Conservation (phyloP, 108 stramenopile genomes). For the Epithemia pelagica region DNA sequence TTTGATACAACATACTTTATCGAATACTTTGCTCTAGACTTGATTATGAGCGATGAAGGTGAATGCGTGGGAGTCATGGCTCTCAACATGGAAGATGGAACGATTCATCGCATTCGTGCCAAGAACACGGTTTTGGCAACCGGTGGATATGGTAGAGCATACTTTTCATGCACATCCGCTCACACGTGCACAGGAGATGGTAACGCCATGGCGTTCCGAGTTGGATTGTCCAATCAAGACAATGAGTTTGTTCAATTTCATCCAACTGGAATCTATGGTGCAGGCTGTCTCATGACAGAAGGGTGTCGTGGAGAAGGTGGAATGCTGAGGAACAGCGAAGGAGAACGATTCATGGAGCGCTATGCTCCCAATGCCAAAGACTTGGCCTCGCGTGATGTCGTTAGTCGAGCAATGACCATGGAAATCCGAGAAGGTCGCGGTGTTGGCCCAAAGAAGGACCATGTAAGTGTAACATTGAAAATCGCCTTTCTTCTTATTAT, state of each 20-base stretch:
- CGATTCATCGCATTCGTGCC: slow-evolving; percentile 92
- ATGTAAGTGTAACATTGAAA: slow-evolving; percentile 27
- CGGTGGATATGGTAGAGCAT: slow-evolving; percentile 97
- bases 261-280: slow-evolving; percentile 99
- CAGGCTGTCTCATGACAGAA: slow-evolving; percentile 99
- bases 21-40: slow-evolving; percentile 97
- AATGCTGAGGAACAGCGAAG: slow-evolving; percentile 91
- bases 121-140: slow-evolving; percentile 98
- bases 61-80: slow-evolving; percentile 91
- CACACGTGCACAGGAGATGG: slow-evolving; percentile 99
- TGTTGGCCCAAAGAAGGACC: slow-evolving; percentile 95
- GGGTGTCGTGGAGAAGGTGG: slow-evolving; percentile 99
- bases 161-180: slow-evolving; percentile 96
- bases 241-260: slow-evolving; percentile 99
- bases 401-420: slow-evolving; percentile 98
- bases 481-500: neutral
- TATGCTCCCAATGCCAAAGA: slow-evolving; percentile 99
- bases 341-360: slow-evolving; percentile 99
- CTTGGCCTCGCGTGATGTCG: slow-evolving; percentile 96
- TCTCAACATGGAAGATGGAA: slow-evolving; percentile 99
- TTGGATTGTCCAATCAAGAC: slow-evolving; percentile 83
- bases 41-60: slow-evolving; percentile 89
- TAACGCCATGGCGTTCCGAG: slow-evolving; percentile 93
- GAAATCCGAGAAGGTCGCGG: slow-evolving; percentile 99
- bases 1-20: slow-evolving; percentile 99